Base-by-base conservation (phyloP, 1,139 yeast genomes). In the Meyerozyma smithsonii region DNA sequence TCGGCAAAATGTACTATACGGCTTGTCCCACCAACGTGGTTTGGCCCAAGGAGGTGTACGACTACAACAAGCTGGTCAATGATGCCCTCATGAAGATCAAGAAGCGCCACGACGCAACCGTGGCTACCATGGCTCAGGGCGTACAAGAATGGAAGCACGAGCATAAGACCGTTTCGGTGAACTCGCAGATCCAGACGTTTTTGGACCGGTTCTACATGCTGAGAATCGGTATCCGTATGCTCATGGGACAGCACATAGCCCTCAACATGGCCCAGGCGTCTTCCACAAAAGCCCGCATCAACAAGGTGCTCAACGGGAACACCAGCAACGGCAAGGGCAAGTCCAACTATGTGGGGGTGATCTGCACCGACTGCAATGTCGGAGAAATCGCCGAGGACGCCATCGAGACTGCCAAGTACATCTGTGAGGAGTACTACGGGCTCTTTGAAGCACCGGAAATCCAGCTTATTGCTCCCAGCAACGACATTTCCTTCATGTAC, bases 91-190 rank as follows among this genome's bases (percentile, higher is more conserved):
- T 79, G 39, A 77, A 74, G 47, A 88, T 88, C 59, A 88, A 88
- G 56, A 77, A 77, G 51, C 71, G 96, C 39, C 96, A 89, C 57
- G 96, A 89, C 62, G 95, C 96, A 2, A 90, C 95, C 0, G 96
- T 89, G 10, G 85, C 95, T 8, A 88, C 96, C 0, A 84, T 89
- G 61, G 96, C 96, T 1, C 90, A 86, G 52, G 96, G 96, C 15
- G 95, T 88, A 8, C 81, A 84, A 53, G 95, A 86, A 61, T 89
- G 96, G 96, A 88, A 88, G 56, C 59, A 52, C 44, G 76, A 70
- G 49, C 74, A 73, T 51, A 66, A 66, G 50, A 69, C 70, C 2
- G 64, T 69, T 32, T 67, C 56, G 48, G 78, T 70, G 30, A 81
- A 80, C 50, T 76, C 86, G 24, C 74, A 80, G 16, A 79, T 87